A percentile compares a stretch with the other conserved stretches of the same genome.
These are phyloP conservation scores for Auricularia auricula-judae DNA, from an alignment of 768 basidiomycete genomes.

Conservation along the genomic window DNA sequence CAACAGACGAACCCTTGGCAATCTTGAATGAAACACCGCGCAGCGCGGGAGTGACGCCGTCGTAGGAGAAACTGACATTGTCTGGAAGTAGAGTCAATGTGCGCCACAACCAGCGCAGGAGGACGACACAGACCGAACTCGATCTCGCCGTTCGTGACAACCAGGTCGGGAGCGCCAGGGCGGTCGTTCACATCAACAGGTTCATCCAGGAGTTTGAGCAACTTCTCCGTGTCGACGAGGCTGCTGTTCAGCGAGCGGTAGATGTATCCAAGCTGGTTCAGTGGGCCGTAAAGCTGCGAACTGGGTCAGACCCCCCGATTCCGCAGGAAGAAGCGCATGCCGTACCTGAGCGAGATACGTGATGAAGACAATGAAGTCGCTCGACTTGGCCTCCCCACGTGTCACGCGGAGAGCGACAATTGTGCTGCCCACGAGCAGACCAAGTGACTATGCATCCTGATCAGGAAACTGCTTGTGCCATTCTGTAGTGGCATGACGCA, in stretches of 20 bases:
- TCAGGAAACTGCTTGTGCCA: neutral
- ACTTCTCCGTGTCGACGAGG: conserved; percentile 72
- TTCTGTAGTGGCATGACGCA: conserved; percentile 20
- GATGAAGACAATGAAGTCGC: conserved; percentile 70
- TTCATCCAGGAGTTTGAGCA: conserved; percentile 71
- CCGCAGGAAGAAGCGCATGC: neutral
- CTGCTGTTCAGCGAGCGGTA: conserved; percentile 70
- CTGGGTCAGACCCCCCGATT: conserved; percentile 6
- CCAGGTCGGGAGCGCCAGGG: conserved; percentile 61
- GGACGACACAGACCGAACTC: conserved; percentile 58
- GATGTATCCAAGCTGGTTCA: conserved; percentile 68
- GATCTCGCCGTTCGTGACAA: conserved; percentile 65
- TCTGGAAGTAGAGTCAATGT: conserved; percentile 28
- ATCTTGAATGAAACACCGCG: conserved; percentile 79
- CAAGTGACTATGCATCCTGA: conserved; percentile 40
- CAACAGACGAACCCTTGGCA: conserved; percentile 77
- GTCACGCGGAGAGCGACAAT: conserved; percentile 67
- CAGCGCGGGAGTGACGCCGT: conserved; percentile 56
- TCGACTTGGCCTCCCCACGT: conserved; percentile 35
- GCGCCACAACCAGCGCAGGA: no score
- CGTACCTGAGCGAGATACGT: conserved; percentile 68
- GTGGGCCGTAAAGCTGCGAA: conserved; percentile 53
- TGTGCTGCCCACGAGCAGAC: conserved; percentile 71
- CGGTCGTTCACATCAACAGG: conserved; percentile 77
- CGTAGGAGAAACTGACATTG: conserved; percentile 82